Evolutionary conservation across 768 basidiomycete species (phyloP).

Genomic region (Boletus subcaerulescens): DNA sequence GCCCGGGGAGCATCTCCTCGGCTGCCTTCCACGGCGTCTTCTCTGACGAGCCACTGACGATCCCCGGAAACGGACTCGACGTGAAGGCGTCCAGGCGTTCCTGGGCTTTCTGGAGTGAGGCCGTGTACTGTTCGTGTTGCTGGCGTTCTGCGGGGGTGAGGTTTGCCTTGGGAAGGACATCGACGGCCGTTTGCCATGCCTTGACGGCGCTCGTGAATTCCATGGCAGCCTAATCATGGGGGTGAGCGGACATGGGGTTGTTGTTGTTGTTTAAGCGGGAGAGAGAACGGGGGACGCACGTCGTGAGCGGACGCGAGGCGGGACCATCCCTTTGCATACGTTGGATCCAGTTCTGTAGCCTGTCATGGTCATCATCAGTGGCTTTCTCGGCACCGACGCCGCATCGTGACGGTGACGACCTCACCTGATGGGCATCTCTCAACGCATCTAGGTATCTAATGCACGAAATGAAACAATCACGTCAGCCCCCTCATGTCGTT

Average conservation of each 20-base stretch:
- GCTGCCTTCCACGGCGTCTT: background rate
- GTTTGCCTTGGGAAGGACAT: background rate
- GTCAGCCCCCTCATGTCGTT: background rate
- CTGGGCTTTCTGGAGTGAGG: background rate
- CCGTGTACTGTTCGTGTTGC: background rate
- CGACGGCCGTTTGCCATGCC: background rate
- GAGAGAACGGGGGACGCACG: background rate
- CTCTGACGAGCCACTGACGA: background rate
- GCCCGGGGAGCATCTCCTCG: slow-evolving; percentile 1
- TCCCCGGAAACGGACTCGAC: background rate
- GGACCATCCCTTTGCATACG: slow-evolving; percentile 2
- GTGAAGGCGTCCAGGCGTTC: background rate
- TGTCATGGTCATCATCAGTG: too few relatives aligned
- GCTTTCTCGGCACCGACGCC: background rate
- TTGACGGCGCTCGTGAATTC: background rate
- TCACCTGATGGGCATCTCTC: background rate
- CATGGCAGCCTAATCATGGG: background rate
- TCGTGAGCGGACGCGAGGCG: slow-evolving; percentile 1
- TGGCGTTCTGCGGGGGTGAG: background rate
- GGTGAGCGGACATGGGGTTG: background rate
- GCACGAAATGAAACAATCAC: too few relatives aligned
- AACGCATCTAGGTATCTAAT: background rate
- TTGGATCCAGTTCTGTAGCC: background rate
- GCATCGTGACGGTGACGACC: accelerated
- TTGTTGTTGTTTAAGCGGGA: background rate